Percentiles rank a stretch among this genome's conserved stretches.
These are phyloP conservation scores for Asterionellopsis glacialis DNA, from an alignment of 108 stramenopile genomes.

Conservation along the genomic window DNA sequence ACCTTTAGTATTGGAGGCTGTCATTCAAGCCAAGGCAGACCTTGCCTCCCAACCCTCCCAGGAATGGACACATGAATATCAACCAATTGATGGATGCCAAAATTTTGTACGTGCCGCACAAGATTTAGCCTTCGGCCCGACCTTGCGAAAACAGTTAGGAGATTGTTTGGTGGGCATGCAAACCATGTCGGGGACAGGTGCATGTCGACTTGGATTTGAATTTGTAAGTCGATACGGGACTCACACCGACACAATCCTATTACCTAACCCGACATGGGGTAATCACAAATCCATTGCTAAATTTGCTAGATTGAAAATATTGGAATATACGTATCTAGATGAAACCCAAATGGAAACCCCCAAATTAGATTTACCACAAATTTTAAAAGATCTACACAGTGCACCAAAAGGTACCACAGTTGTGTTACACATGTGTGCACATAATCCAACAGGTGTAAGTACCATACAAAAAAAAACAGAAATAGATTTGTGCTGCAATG, in stretches of 20 bases:
- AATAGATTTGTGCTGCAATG: too few relatives aligned
- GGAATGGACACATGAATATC: slow-evolving; percentile 80
- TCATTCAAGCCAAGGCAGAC: slow-evolving; percentile 70
- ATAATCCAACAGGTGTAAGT: too few relatives aligned
- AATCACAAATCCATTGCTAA: slow-evolving; percentile 87
- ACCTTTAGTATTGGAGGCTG: slow-evolving; percentile 80
- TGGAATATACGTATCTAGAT: slow-evolving; percentile 80
- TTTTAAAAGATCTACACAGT: slow-evolving; percentile 61
- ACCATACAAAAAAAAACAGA: slow-evolving; percentile 16
- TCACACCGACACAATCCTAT: slow-evolving; percentile 46
- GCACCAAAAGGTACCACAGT: slow-evolving; percentile 17
- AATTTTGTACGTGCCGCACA: slow-evolving; percentile 65
- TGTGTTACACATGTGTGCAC: too few relatives aligned
- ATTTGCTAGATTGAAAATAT: slow-evolving; percentile 71
- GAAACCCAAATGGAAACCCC: slow-evolving; percentile 30
- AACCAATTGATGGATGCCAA: slow-evolving; percentile 76
- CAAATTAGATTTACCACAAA: slow-evolving; percentile 61
- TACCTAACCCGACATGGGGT: slow-evolving; percentile 92
- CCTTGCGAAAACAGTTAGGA: slow-evolving; percentile 9
- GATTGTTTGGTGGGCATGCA: slow-evolving; percentile 35
- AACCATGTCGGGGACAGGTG: slow-evolving; percentile 89
- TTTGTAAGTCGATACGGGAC: slow-evolving; percentile 62
- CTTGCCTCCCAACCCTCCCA: slow-evolving; percentile 34
- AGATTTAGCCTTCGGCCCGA: slow-evolving; percentile 83
- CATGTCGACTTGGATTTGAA: slow-evolving; percentile 76